Base-by-base conservation (phyloP, 176 grass and related monocot genomes). In the Zizania latifolia region DNA sequence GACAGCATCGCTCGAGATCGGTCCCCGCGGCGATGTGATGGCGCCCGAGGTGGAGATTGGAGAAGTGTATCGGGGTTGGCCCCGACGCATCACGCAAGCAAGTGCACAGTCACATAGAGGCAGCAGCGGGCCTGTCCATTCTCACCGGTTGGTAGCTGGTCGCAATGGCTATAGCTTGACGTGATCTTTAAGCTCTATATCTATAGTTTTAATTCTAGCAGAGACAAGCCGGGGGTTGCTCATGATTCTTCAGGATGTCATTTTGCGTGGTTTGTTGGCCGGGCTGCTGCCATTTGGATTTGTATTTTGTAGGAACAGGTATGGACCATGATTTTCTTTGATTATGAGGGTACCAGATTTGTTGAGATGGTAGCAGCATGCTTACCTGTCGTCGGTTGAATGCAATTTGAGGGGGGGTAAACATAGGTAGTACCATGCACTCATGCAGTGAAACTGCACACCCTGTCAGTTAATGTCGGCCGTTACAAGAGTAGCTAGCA, bases 91-190 rank as follows among this genome's bases (percentile, higher is more conserved):
- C 30, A 22, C 67, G 53, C 15, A 65, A 66, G 61, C 39, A 53
- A n/a, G 48, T 41, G 60, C 68, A 8, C 82, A n/a, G n/a, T n/a
- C n/a, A n/a, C n/a, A n/a, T n/a, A n/a, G n/a, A n/a, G n/a, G 62
- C 63, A 10, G 44, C 50, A 45, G 8, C 59, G 22, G 36, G 34
- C 46, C 41, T 6, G 12, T 68, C 70, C 27, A 35, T 75, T 57
- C 30, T 48, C 72, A 14, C 80, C 41, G 75, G 86, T 88, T 79
- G 80, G 75, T 88, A 16, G 62, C 62, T 4, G 24, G 29, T 88
- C 86, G 34, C 74, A n/a, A n/a, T n/a, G n/a, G 1, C 32, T 23
- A 63, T 24, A 29, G 22, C 76, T 51, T 26, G 70, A 34, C 48
- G 83, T 8, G 69, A 65, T 39, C 15, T 58, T 12, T 5, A 6